Evolutionary conservation across 257 asterid species (phyloP), one percentile per base, ranked within the genome.

Genomic region (Penstemon davidsonii): DNA sequence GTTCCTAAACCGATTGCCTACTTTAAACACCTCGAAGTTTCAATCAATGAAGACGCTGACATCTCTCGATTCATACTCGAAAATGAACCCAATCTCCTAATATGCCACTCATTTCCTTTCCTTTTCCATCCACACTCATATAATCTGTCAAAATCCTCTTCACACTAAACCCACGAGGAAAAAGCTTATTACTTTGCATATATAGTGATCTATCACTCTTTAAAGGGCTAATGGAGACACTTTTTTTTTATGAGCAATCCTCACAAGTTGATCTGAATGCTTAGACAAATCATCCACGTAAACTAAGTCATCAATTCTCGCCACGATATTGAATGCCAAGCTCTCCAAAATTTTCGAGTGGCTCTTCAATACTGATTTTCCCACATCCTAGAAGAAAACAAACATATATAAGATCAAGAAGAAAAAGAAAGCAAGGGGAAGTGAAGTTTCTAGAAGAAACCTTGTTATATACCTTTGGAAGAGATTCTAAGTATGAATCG

Each of bases 311-410:
- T 90, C 95, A 4, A 88, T 70, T 0, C 96, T 92, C 0, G 92
- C 88, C 25, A 86, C 80, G 7, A 90, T 88, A 53, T 86, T 90
- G 84, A 88, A 90, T 39, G 97, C 94, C 47, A 90, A 74, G 84
- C 97, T 86, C 83, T 88, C 95, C 36, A 90, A 81, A 55, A 85
- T 96, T 58, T 96, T 78, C 0, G 97, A 88, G 83, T 90, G 88
- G 78, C 96, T 80, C 86, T 90, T 96, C 78, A 90, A 52, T 18
- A 90, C 74, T 25, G 95, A 81, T 74, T 90, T 88, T 8, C 97
- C 97, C 4, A 90, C 87, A 79, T 90, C 97, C 97, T 90, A 67
- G 11, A 60, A 46, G 68, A 58, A 13, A 51, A 4, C 53, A 66
- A 4, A 3, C 41, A 37, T 11, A 19, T 8, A 54, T 6, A 37